A percentile compares a stretch with the other conserved stretches of the same genome.
phyloP scores from a whole-genome alignment of 2,329 filamentous ascomycete species.

The Rhynchosporium agropyri region DNA sequence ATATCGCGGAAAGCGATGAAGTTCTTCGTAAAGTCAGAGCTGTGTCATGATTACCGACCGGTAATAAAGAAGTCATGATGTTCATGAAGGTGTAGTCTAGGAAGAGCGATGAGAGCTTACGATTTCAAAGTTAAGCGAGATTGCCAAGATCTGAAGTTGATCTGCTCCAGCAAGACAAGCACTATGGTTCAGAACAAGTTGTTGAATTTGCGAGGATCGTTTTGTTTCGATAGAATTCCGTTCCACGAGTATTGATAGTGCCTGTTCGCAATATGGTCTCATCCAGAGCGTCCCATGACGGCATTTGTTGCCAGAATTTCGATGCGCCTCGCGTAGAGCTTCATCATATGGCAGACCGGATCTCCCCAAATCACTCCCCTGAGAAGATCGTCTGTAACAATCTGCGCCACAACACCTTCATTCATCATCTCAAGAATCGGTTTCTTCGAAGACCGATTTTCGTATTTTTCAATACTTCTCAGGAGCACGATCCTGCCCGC shows the following conservation, averaged over 20 bases:
- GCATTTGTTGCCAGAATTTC: constrained; percentile 72
- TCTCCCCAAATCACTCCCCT: constrained; percentile 78
- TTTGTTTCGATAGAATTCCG: too few relatives aligned
- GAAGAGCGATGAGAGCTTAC: constrained; percentile 78
- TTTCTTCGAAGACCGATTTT: constrained; percentile 48
- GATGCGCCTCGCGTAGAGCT: constrained; percentile 71
- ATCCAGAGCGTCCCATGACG: constrained; percentile 50
- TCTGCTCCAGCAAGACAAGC: too few relatives aligned
- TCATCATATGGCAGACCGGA: constrained; percentile 79
- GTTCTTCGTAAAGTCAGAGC: constrained; percentile 67
- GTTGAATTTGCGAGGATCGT: too few relatives aligned
- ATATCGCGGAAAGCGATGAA: constrained; percentile 85
- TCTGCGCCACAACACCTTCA: constrained; percentile 68
- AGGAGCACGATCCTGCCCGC: constrained; percentile 71
- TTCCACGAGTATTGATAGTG: too few relatives aligned
- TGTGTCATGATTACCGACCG: constrained; percentile 78
- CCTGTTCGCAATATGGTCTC: constrained; percentile 48
- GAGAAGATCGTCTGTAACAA: constrained; percentile 68
- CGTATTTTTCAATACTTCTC: constrained; percentile 51
- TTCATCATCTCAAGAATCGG: constrained; percentile 51
- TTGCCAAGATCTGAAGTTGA: too few relatives aligned
- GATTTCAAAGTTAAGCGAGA: too few relatives aligned
- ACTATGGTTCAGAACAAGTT: too few relatives aligned
- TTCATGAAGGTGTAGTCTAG: constrained; percentile 78
- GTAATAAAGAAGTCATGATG: constrained; percentile 87